Percentiles rank a stretch among this genome's conserved stretches.
phyloP scores from a whole-genome alignment of 805 yeast genomes.

The Wickerhamiella cacticola region DNA sequence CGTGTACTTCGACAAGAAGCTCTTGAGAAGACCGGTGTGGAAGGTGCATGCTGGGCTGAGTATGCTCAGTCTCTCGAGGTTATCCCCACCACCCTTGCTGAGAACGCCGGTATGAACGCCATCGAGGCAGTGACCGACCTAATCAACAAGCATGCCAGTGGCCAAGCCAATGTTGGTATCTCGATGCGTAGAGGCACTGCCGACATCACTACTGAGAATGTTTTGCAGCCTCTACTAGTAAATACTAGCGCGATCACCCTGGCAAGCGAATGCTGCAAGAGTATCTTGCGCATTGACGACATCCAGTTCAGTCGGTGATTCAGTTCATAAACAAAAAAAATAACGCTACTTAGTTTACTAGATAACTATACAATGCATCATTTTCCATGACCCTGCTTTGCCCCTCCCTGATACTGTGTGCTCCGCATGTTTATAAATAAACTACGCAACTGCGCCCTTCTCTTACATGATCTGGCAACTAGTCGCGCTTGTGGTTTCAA shows the following conservation, averaged over 20 bases:
- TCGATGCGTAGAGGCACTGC: slow-evolving; percentile 91
- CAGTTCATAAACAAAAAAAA: too few species aligned
- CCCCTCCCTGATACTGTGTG: too few species aligned
- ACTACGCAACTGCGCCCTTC: background rate
- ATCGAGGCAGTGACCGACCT: slow-evolving; percentile 85
- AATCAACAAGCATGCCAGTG: slow-evolving; percentile 80
- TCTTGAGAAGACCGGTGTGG: slow-evolving; percentile 64
- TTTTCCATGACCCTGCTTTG: too few species aligned
- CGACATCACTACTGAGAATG: slow-evolving; percentile 85
- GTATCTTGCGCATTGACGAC: slow-evolving; percentile 92
- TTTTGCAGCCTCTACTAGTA: slow-evolving; percentile 90
- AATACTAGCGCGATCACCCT: slow-evolving; percentile 86
- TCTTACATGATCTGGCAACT: slow-evolving; percentile 4
- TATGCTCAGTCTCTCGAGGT: slow-evolving; percentile 86
- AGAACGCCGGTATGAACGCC: slow-evolving; percentile 87
- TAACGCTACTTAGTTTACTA: too few species aligned
- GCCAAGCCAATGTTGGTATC: slow-evolving; percentile 90
- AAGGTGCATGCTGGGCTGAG: slow-evolving; percentile 82
- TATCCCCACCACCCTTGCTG: slow-evolving; percentile 88
- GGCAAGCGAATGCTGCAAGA: slow-evolving; percentile 93
- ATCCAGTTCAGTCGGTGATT: slow-evolving; percentile 74
- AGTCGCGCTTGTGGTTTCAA: background rate
- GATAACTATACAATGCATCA: too few species aligned
- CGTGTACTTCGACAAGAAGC: slow-evolving; percentile 62
- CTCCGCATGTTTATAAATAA: background rate